phyloP scores from a whole-genome alignment of 139 green algal genomes.

The Picochlorum sp. region DNA sequence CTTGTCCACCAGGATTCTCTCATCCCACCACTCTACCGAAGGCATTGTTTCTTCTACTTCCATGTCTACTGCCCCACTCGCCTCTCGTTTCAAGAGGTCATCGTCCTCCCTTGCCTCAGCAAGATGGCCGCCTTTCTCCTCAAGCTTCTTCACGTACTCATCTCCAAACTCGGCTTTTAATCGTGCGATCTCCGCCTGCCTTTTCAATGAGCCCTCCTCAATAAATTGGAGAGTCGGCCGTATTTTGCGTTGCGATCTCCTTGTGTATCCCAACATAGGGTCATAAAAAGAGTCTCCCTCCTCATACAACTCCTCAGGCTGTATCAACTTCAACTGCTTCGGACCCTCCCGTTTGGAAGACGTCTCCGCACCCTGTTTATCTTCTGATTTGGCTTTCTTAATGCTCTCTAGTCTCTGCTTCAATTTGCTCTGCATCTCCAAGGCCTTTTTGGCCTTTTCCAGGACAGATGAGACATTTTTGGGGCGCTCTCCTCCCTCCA shows the following conservation, averaged over 20 bases:
- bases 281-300: slow-evolving; percentile 45
- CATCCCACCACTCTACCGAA: slow-evolving; percentile 81
- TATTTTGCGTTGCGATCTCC: slow-evolving; percentile 19
- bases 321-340: background rate
- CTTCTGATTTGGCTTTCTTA: slow-evolving; percentile 8
- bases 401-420: slow-evolving; percentile 15
- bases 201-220: slow-evolving; percentile 50
- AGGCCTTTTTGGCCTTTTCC: slow-evolving; percentile 27
- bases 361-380: background rate
- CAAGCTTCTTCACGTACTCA: slow-evolving; percentile 28
- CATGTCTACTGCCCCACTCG: background rate
- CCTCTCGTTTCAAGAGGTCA: slow-evolving; percentile 40
- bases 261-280: slow-evolving; percentile 31
- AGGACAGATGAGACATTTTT: slow-evolving; percentile 17
- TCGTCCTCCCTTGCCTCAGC: background rate
- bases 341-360: background rate
- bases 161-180: slow-evolving; percentile 52
- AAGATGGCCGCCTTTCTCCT: slow-evolving; percentile 12
- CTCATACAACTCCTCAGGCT: background rate
- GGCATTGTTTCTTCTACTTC: slow-evolving; percentile 34
- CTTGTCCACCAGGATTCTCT: slow-evolving; percentile 44
- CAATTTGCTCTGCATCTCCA: slow-evolving; percentile 30
- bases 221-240: slow-evolving; percentile 51
- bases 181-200: slow-evolving; percentile 49
- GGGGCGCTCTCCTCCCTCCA: background rate